These are phyloP conservation scores for Golubevia pallescens DNA, from an alignment of 1,284 basidiomycete genomes.

Conservation along the genomic window DNA sequence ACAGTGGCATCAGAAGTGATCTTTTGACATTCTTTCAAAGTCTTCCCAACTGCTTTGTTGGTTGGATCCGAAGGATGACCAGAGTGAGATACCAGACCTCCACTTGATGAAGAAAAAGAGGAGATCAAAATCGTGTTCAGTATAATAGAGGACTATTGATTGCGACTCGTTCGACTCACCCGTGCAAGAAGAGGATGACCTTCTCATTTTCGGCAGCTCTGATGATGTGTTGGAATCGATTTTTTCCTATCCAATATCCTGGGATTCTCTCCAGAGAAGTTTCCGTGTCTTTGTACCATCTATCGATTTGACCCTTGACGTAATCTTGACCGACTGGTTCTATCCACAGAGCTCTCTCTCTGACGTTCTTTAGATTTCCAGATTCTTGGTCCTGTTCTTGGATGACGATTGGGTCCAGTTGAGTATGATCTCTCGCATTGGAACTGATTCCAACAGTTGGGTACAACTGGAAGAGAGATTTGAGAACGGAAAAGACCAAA, in stretches of 20 bases:
- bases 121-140: background rate
- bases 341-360: background rate
- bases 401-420: background rate
- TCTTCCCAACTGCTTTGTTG: background rate
- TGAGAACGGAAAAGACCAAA: background rate
- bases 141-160: background rate
- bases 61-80: background rate
- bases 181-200: background rate
- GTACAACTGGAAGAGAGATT: background rate
- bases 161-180: background rate
- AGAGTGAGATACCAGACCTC: background rate
- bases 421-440: background rate
- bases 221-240: background rate
- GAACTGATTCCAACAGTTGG: background rate
- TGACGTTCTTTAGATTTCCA: background rate
- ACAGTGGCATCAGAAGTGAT: background rate
- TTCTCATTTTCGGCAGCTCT: background rate
- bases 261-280: background rate
- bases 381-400: background rate
- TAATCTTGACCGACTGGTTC: background rate
- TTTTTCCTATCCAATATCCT: slow-evolving; percentile 2
- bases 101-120: slow-evolving; percentile 1
- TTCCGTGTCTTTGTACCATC: background rate
- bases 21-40: background rate
- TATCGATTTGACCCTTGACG: slow-evolving; percentile 2